Percentiles rank a stretch among this genome's conserved stretches.
phyloP scores from a whole-genome alignment of 305 asterid genomes.

The Fraxinus nigra region DNA sequence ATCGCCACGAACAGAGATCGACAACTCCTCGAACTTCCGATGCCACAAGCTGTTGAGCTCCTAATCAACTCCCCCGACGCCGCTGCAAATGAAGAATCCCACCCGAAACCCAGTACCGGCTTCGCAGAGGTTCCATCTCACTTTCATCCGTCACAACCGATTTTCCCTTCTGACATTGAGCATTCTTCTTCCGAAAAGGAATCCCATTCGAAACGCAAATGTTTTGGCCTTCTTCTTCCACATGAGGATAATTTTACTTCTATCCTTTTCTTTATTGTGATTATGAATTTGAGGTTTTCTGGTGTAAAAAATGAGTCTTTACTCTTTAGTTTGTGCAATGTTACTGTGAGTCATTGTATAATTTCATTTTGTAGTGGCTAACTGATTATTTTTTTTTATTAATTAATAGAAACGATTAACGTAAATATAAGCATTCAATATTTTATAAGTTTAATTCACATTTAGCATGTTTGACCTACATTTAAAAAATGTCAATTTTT shows the following conservation, averaged over 20 bases:
- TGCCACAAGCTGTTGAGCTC: slow-evolving; percentile 83
- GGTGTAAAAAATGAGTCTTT: too few relatives aligned
- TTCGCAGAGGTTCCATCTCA: neutral
- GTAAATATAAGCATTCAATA: neutral
- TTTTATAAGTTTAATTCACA: neutral
- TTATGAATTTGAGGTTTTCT: too few relatives aligned
- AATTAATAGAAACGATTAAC: neutral
- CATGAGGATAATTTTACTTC: too few relatives aligned
- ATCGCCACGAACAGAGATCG: slow-evolving; percentile 35
- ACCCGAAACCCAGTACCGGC: slow-evolving; percentile 14
- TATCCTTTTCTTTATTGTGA: too few relatives aligned
- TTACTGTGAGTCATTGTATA: too few relatives aligned
- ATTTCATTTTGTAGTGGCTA: neutral
- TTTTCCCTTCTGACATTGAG: slow-evolving; percentile 31
- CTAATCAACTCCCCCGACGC: slow-evolving; percentile 44
- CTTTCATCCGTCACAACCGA: slow-evolving; percentile 32
- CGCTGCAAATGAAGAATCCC: slow-evolving; percentile 35
- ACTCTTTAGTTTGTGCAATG: too few relatives aligned
- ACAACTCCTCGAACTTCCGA: slow-evolving; percentile 76
- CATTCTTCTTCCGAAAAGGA: too few relatives aligned
- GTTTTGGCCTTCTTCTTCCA: too few relatives aligned
- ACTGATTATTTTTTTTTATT: neutral
- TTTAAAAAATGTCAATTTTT: neutral
- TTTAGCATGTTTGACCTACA: neutral
- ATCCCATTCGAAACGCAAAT: too few relatives aligned